Percentiles rank a stretch among this genome's conserved stretches.
Conservation (phyloP, 805 yeast genomes). For the Saccharomyces mikatae region DNA sequence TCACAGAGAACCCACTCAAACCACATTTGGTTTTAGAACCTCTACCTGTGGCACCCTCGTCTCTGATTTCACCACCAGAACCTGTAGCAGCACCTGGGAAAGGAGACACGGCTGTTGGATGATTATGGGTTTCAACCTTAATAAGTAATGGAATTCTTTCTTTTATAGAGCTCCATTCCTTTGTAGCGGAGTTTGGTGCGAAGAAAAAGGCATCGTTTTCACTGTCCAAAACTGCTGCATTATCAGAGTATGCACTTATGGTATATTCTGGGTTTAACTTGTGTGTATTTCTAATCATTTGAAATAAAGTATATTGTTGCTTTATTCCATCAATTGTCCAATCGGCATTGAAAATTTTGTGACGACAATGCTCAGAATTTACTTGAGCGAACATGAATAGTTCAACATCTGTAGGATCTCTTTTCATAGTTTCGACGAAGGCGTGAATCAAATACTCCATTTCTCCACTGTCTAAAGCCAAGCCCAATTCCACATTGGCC, state of each 20-base stretch:
- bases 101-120: slow-evolving; percentile 98
- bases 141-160: slow-evolving; percentile 85
- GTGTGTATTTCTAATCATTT: slow-evolving; percentile 95
- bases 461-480: slow-evolving; percentile 93
- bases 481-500: slow-evolving; percentile 79
- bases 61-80: slow-evolving; percentile 99
- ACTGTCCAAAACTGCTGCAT: slow-evolving; percentile 78
- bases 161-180: slow-evolving; percentile 62
- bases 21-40: slow-evolving; percentile 98
- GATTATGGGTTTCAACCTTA: slow-evolving; percentile 97
- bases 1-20: slow-evolving; percentile 82
- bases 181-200: slow-evolving; percentile 67
- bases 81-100: slow-evolving; percentile 99
- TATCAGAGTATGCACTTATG: slow-evolving; percentile 90
- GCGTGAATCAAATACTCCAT: slow-evolving; percentile 80
- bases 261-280: slow-evolving; percentile 71
- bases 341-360: slow-evolving; percentile 95
- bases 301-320: slow-evolving; percentile 70
- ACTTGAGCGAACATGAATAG: slow-evolving; percentile 99
- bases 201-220: slow-evolving; percentile 59
- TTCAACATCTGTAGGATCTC: slow-evolving; percentile 97
- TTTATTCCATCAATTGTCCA: slow-evolving; percentile 88
- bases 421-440: slow-evolving; percentile 61
- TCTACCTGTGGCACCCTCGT: slow-evolving; percentile 98
- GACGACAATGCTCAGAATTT: slow-evolving; percentile 98